Conservation (phyloP, 768 basidiomycete genomes). For the Mycena haematopus region DNA sequence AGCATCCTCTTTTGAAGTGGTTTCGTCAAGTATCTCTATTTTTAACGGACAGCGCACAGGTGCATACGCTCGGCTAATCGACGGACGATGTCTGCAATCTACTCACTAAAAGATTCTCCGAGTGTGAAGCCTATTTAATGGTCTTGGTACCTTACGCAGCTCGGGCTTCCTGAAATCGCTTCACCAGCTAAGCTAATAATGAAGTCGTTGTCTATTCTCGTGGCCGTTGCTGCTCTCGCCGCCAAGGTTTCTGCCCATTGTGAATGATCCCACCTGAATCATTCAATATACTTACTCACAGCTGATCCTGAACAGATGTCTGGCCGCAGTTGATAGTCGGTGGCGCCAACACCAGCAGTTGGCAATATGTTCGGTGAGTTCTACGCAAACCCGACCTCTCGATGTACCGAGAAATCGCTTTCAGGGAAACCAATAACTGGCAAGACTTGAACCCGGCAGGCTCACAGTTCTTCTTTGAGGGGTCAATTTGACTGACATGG, state of each 20-base stretch:
- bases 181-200: not conserved
- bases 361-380: conserved; percentile 34
- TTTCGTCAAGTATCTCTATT: not conserved
- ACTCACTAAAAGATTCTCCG: not conserved
- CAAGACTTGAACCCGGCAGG: conserved; percentile 22
- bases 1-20: not conserved
- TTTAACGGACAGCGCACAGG: not conserved
- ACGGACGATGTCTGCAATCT: not conserved
- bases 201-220: conserved; percentile 20
- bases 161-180: not conserved
- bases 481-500: too few species aligned
- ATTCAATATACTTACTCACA: not conserved
- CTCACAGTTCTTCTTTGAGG: not conserved
- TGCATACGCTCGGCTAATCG: not conserved
- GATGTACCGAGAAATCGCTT: not conserved
- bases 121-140: not conserved
- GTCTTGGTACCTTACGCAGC: too few species aligned
- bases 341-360: conserved; percentile 30
- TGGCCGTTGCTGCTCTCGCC: conserved; percentile 13
- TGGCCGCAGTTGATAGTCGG: conserved; percentile 36
- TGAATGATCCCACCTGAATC: not conserved
- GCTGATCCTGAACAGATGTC: conserved; percentile 29
- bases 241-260: conserved; percentile 24
- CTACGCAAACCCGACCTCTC: not conserved
- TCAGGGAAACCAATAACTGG: conserved; percentile 30